Base-by-base conservation (phyloP, 2,329 filamentous ascomycete genomes). In the Davidsoniella eucalypti region DNA sequence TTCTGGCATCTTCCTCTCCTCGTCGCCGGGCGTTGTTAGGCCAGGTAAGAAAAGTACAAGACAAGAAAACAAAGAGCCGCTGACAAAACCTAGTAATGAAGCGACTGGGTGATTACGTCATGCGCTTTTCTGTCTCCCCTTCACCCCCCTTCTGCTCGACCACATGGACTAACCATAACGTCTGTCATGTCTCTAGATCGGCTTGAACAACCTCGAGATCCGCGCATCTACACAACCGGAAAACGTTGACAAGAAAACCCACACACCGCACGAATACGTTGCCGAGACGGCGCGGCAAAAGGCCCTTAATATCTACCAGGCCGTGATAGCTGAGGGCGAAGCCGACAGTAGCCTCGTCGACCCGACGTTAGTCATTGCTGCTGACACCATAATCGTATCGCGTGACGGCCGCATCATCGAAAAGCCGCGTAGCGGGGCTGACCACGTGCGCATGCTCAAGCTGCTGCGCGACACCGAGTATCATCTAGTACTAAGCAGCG, bases 1-100 rank as follows among this genome's bases (percentile, higher is more conserved):
- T 98, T 57, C 80, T 98, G 25, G 92, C 92, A 48, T 95, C 88
- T 2, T 79, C 84, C 17, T 95, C 88, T 1, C 92, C 92, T 0
- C 75, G 92, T 42, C 76, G 92, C 49, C 84, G 81, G 64, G 81
- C 85, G 55, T 77, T 98, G 8, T 76, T 98, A 40, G 76, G 77
- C 46, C 81, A 82, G 65, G 78, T 83, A 64, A 42, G 55, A 23
- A 14, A 5, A 23, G 21, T 23, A 23, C 21, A 23, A 23, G 4
- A 23, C 21, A 23, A 23, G 21, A 23, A 23, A 23, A 21, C 2
- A 23, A 33, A 33, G 29, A 33, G 29, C 29, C 29, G 12, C 29
- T 9, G 29, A 33, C 9, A 12, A 33, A 33, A 33, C 29, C 29
- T 12, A 33, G 29, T 12, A 12, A 33, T 10, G 10, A 29, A 29